Evolutionary conservation across 2,329 filamentous ascomycete species (phyloP).

Genomic region (Penicillium sp.): DNA sequence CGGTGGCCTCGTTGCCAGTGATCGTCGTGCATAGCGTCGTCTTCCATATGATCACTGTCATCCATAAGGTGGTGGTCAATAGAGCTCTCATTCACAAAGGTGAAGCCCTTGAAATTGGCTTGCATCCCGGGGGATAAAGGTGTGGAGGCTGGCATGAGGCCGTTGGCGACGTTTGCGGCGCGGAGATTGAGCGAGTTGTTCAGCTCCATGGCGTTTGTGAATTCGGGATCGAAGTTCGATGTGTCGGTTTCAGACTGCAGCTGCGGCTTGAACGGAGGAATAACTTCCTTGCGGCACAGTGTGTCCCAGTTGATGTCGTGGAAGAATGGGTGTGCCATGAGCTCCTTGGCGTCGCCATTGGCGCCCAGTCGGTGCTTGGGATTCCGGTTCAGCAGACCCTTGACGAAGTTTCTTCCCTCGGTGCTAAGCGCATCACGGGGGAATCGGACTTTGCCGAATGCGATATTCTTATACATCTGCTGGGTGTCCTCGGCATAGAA

Average conservation of each 20-base stretch:
- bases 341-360: slow-evolving; percentile 83
- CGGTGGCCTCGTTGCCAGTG: slow-evolving; percentile 35
- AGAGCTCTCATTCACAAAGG: slow-evolving; percentile 96
- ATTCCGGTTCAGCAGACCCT: slow-evolving; percentile 93
- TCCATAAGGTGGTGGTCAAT: slow-evolving; percentile 62
- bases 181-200: slow-evolving; percentile 87
- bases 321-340: slow-evolving; percentile 95
- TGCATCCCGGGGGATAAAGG: slow-evolving; percentile 93
- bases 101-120: slow-evolving; percentile 97
- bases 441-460: slow-evolving; percentile 96
- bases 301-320: slow-evolving; percentile 88
- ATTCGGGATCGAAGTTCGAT: slow-evolving; percentile 97
- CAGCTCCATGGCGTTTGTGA: slow-evolving; percentile 88
- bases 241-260: slow-evolving; percentile 94
- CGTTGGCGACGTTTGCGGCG: slow-evolving; percentile 78
- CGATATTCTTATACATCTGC: slow-evolving; percentile 99
- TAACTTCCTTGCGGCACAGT: slow-evolving; percentile 83
- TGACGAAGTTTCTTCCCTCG: slow-evolving; percentile 96
- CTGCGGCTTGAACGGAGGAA: slow-evolving; percentile 96
- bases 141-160: slow-evolving; percentile 78
- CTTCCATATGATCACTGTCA: slow-evolving; percentile 42
- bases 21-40: slow-evolving; percentile 42
- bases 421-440: slow-evolving; percentile 90
- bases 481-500: slow-evolving; percentile 99
- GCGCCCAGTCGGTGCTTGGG: slow-evolving; percentile 92